Evolutionary conservation across 352 stramenopile species (phyloP).

Genomic region (Elongisporangium undulatum): DNA sequence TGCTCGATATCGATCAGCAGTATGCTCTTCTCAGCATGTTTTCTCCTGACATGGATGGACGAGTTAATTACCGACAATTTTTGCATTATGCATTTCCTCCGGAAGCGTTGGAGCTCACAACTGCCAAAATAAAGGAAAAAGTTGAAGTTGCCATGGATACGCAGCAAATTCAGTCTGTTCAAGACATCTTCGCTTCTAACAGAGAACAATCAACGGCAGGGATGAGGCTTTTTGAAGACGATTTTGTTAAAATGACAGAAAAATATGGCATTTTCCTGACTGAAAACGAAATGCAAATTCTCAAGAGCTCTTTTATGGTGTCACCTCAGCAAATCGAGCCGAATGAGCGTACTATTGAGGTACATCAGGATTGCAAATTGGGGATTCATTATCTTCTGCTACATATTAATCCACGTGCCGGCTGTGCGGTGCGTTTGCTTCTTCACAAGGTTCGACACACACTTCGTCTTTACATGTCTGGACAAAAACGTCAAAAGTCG

Average conservation of each 20-base stretch:
- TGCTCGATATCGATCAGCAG: constrained; percentile 68
- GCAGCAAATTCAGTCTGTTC: constrained; percentile 28
- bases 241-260: constrained; percentile 12
- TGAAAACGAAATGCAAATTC: constrained; percentile 19
- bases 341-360: background rate
- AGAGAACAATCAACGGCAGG: constrained; percentile 11
- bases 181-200: constrained; percentile 27
- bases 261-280: constrained; percentile 32
- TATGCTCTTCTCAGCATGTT: constrained; percentile 61
- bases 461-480: constrained; percentile 22
- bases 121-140: constrained; percentile 56
- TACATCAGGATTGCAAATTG: constrained; percentile 3
- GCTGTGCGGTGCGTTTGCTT: constrained; percentile 46
- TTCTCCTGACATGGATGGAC: constrained; percentile 47
- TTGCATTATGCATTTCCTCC: constrained; percentile 44
- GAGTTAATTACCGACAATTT: constrained; percentile 74
- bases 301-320: constrained; percentile 17
- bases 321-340: background rate
- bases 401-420: constrained; percentile 52
- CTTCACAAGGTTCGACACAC: constrained; percentile 64
- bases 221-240: constrained; percentile 9
- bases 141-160: constrained; percentile 57
- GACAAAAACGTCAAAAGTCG: constrained; percentile 24
- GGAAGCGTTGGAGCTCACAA: constrained; percentile 49
- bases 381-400: constrained; percentile 46